These are phyloP conservation scores for Hordeum pubiflorum DNA, from an alignment of 202 grass and related monocot genomes.

Conservation along the genomic window DNA sequence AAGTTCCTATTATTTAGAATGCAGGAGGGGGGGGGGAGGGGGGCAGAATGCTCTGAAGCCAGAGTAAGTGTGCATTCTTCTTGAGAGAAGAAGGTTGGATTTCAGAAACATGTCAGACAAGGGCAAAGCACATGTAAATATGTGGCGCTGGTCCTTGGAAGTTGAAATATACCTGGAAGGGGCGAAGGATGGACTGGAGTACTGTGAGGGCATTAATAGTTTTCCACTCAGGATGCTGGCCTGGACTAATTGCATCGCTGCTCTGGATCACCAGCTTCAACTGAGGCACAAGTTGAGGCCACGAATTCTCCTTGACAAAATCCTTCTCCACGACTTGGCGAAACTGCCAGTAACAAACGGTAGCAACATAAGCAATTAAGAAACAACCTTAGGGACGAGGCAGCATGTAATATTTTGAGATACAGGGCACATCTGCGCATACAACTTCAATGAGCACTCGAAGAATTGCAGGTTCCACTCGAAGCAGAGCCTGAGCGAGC, in stretches of 20 bases:
- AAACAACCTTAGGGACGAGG: background rate
- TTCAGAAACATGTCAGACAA: background rate
- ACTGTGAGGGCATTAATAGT: conserved; percentile 71
- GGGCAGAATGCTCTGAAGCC: background rate
- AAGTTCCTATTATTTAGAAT: background rate
- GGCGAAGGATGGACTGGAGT: conserved; percentile 60
- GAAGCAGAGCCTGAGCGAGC: conserved; percentile 54
- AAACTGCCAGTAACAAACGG: conserved; percentile 39
- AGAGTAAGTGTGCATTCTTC: background rate
- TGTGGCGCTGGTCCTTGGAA: background rate
- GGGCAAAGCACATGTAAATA: background rate
- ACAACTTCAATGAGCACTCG: conserved; percentile 70
- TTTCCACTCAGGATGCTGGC: conserved; percentile 58
- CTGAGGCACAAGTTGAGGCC: conserved; percentile 77
- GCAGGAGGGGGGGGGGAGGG: background rate
- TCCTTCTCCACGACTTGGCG: conserved; percentile 50
- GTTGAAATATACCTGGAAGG: conserved; percentile 61
- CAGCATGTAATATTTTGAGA: background rate
- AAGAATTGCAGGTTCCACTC: conserved; percentile 55
- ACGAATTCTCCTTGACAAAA: conserved; percentile 71
- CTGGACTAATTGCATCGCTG: conserved; percentile 53
- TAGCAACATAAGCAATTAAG: background rate
- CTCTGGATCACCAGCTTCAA: conserved; percentile 61
- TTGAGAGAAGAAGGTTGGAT: background rate
- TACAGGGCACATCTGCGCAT: conserved; percentile 18